Conservation (phyloP, 768 basidiomycete species). For the Tricholoma terreum region DNA sequence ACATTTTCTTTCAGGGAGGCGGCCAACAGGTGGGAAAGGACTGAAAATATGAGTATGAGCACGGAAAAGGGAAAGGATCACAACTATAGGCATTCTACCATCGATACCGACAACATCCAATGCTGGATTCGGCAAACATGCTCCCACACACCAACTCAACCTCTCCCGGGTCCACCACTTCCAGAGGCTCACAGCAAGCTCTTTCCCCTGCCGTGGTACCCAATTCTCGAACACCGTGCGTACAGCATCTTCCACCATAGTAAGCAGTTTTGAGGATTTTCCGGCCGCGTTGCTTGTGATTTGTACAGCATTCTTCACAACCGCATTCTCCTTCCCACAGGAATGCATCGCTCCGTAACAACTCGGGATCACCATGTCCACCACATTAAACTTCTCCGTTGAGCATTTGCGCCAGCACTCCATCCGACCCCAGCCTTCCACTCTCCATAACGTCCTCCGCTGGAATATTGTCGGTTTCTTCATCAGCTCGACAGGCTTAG, state of each 20-base stretch:
- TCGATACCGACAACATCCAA: conserved; percentile 61
- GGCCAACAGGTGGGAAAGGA: conserved; percentile 62
- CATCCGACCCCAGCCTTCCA: conserved; percentile 58
- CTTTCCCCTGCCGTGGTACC: no score
- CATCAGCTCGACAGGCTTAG: conserved; percentile 20
- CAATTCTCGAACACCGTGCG: neutral
- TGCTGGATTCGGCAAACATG: conserved; percentile 55
- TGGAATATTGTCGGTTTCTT: conserved; percentile 46
- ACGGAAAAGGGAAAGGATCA: neutral
- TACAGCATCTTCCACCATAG: neutral
- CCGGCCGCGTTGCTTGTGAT: neutral
- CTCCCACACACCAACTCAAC: no score
- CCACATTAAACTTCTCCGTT: conserved; percentile 35
- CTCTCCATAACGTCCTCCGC: conserved; percentile 49
- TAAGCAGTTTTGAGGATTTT: neutral
- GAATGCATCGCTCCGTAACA: conserved; percentile 5
- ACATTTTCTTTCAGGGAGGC: conserved; percentile 77
- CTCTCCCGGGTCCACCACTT: no score
- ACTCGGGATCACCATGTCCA: neutral
- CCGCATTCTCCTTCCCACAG: conserved; percentile 14
- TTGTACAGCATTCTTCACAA: no score
- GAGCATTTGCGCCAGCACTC: conserved; percentile 48
- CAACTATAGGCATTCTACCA: conserved; percentile 44
- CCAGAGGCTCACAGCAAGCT: no score
- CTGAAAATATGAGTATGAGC: conserved; percentile 33